Conservation (phyloP, 441 rosid genomes). For the Adansonia gregorii region DNA sequence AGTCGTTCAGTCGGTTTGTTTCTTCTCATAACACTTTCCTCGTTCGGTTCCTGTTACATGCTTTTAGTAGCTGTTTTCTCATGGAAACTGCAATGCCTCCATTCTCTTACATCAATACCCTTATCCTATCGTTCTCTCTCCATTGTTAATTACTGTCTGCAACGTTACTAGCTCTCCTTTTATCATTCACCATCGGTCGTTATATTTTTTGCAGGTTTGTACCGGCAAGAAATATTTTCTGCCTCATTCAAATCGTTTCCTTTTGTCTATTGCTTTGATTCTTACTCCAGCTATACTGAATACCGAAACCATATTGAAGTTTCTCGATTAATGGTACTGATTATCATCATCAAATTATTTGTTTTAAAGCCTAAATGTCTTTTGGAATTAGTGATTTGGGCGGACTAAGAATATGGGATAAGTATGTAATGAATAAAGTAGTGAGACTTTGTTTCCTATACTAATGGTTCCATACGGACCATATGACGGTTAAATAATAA, state of each 20-base stretch:
- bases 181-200: not conserved
- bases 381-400: too few relatives aligned
- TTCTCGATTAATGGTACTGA: too few relatives aligned
- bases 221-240: not conserved
- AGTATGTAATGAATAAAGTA: not conserved
- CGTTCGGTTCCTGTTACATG: not conserved
- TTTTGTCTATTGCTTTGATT: not conserved
- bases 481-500: too few relatives aligned
- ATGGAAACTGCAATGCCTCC: not conserved
- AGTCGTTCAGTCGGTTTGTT: not conserved
- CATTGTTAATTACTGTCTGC: not conserved
- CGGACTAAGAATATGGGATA: not conserved
- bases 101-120: too few relatives aligned
- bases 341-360: not conserved
- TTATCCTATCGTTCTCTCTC: not conserved
- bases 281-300: not conserved
- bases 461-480: too few relatives aligned
- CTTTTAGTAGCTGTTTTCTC: not conserved
- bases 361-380: too few relatives aligned
- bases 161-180: not conserved
- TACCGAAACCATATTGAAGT: not conserved
- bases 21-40: not conserved
- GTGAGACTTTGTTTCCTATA: not conserved
- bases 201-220: not conserved
- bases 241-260: not conserved